These are phyloP conservation scores for Beauveria australis DNA, from an alignment of 2,329 filamentous ascomycete species.

Conservation along the genomic window DNA sequence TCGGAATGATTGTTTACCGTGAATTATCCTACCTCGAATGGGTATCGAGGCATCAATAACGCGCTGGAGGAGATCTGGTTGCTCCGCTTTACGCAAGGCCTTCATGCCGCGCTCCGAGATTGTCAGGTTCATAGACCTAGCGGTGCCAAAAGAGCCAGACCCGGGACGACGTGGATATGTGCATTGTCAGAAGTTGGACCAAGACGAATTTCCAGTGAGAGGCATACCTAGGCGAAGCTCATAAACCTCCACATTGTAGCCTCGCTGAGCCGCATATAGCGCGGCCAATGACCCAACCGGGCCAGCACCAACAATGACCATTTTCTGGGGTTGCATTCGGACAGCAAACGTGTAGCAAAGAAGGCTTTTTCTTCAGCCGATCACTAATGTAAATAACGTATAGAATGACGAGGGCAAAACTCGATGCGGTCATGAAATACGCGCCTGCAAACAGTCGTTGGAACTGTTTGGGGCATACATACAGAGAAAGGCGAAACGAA, in stretches of 20 bases:
- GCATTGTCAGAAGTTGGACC: conserved; percentile 10
- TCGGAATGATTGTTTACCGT: conserved; percentile 58
- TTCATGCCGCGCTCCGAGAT: conserved; percentile 90
- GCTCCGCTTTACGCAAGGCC: conserved; percentile 65
- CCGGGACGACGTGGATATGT: conserved; percentile 77
- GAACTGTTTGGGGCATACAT: too few species aligned
- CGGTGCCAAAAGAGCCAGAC: conserved; percentile 84
- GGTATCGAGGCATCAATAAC: conserved; percentile 75
- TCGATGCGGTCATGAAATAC: too few species aligned
- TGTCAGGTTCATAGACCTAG: conserved; percentile 93
- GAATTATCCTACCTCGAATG: conserved; percentile 96
- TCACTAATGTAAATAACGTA: too few species aligned
- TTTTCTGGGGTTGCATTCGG: not conserved
- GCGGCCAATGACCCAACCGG: not conserved
- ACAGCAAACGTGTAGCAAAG: too few species aligned
- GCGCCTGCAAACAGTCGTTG: too few species aligned
- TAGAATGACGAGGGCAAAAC: too few species aligned
- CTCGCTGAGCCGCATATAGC: not conserved
- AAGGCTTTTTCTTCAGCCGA: too few species aligned
- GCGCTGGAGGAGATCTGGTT: conserved; percentile 59
- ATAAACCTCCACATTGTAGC: not conserved
- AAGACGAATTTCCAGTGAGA: not conserved
- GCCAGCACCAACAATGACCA: not conserved
- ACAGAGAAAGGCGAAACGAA: too few species aligned
- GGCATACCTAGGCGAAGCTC: not conserved